Evolutionary conservation across 2,329 filamentous ascomycete genomes (phyloP), one percentile per base, ranked within the genome.

Genomic region (Chaetomiaceae sp.): DNA sequence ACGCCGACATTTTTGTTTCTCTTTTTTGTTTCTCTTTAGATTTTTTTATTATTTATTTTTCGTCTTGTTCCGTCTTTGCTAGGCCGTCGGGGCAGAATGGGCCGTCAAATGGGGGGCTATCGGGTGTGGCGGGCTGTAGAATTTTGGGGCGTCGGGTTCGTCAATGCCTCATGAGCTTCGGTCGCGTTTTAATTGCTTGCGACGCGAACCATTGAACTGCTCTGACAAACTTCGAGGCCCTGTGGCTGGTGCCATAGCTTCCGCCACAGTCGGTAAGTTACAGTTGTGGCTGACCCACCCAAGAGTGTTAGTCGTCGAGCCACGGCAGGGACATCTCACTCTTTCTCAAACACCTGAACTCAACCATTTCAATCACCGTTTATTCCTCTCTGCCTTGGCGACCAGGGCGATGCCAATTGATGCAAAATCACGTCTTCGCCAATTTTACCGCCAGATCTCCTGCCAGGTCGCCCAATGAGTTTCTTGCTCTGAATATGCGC

Each of bases 1-100:
- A 71, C 57, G 74, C 72, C 54, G 75, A 77, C 69, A 75, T 77
- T 56, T 55, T 53, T 37, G 36, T 42, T 51, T n/a, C n/a, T n/a
- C n/a, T n/a, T n/a, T n/a, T n/a, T n/a, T n/a, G n/a, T n/a, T n/a
- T n/a, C n/a, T n/a, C n/a, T n/a, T n/a, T n/a, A n/a, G n/a, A 11
- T 53, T 45, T 14, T 32, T 44, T 2, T 25, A 32, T 37, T 8
- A n/a, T 11, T 18, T 50, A 7, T 34, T 42, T 29, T 10, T 44
- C 5, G n/a, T 5, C n/a, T 40, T 34, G 10, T 45, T 25, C n/a
- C 18, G 20, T 33, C 5, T 16, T 7, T 21, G 25, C 3, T 10
- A 25, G 6, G 13, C 2, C 11, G 10, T 5, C 3, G 21, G 13
- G 10, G 7, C 20, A 23, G 11, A 27, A 20, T 43, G 20, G 21